Evolutionary conservation across 2,329 filamentous ascomycete genomes (phyloP).

Genomic region (Colletotrichum echinochloae): DNA sequence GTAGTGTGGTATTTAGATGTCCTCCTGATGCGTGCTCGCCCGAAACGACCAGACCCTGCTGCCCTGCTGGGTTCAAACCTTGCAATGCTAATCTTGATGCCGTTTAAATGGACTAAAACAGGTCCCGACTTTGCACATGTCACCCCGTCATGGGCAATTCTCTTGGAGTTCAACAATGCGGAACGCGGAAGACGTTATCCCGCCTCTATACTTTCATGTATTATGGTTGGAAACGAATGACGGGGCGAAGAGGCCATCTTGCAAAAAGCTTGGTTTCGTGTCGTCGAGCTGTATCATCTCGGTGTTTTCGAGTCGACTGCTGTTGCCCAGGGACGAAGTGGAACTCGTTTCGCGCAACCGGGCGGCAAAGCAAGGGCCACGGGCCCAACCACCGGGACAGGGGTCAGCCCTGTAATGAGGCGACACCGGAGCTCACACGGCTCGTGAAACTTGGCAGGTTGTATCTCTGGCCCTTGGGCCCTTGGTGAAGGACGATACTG

Average conservation of each 20-base stretch:
- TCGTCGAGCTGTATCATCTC: neutral
- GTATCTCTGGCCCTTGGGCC: too few species aligned
- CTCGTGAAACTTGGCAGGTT: slow-evolving; percentile 22
- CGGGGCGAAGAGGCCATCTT: neutral
- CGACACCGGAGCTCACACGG: slow-evolving; percentile 26
- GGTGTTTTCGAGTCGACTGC: slow-evolving; percentile 7
- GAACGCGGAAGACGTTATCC: neutral
- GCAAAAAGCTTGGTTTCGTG: neutral
- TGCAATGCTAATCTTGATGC: slow-evolving; percentile 8
- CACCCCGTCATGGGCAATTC: neutral
- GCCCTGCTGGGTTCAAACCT: slow-evolving; percentile 13
- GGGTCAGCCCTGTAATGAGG: slow-evolving; percentile 29
- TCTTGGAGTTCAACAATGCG: neutral
- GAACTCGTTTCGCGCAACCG: slow-evolving; percentile 27
- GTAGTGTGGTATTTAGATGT: neutral
- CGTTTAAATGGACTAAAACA: slow-evolving; percentile 9
- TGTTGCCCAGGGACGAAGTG: slow-evolving; percentile 5
- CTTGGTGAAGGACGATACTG: neutral
- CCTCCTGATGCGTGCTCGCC: slow-evolving; percentile 2
- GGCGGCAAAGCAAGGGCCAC: slow-evolving; percentile 26
- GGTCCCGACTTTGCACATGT: neutral
- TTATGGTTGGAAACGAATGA: slow-evolving; percentile 4
- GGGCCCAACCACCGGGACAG: slow-evolving; percentile 18
- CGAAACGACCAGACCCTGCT: slow-evolving; percentile 15
- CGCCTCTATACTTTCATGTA: neutral